These are phyloP conservation scores for Chaetothyriales sp. DNA, from an alignment of 2,329 filamentous ascomycete genomes.

Conservation along the genomic window DNA sequence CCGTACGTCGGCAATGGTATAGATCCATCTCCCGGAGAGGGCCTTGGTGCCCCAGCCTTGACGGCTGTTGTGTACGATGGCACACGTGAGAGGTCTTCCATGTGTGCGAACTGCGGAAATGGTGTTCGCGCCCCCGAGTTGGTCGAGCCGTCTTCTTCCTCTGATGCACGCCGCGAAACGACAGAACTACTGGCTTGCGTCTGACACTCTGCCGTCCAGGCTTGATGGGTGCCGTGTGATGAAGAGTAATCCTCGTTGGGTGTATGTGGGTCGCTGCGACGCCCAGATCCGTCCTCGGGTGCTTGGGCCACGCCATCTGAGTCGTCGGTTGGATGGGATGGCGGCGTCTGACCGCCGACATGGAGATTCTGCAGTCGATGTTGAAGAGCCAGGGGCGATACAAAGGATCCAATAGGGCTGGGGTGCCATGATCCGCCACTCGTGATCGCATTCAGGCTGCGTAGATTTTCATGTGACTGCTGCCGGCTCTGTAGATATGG, in stretches of 20 bases:
- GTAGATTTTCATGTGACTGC: slow-evolving; percentile 68
- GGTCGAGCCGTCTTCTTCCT: slow-evolving; percentile 31
- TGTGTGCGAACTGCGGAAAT: slow-evolving; percentile 35
- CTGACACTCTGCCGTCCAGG: background rate
- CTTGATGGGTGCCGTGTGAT: background rate
- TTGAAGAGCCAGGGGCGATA: slow-evolving; percentile 53
- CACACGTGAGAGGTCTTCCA: slow-evolving; percentile 54
- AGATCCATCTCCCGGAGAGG: slow-evolving; percentile 24
- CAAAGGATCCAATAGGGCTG: slow-evolving; percentile 29
- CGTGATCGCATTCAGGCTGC: slow-evolving; percentile 38
- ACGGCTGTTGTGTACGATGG: slow-evolving; percentile 65
- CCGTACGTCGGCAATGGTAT: slow-evolving; percentile 48
- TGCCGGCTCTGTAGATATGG: slow-evolving; percentile 57
- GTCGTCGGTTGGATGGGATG: slow-evolving; percentile 1
- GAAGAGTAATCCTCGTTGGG: slow-evolving; percentile 8
- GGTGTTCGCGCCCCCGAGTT: slow-evolving; percentile 30
- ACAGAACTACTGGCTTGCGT: slow-evolving; percentile 15
- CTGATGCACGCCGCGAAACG: slow-evolving; percentile 32
- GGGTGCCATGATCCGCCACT: slow-evolving; percentile 19
- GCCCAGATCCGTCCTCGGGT: slow-evolving; percentile 4
- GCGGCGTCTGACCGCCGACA: slow-evolving; percentile 16
- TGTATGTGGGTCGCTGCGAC: slow-evolving; percentile 4
- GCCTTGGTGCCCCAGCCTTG: slow-evolving; percentile 44
- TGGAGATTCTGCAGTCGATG: slow-evolving; percentile 47
- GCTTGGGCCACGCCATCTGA: background rate